Conservation (phyloP, 441 rosid genomes). For the Biscutella laevigata region DNA sequence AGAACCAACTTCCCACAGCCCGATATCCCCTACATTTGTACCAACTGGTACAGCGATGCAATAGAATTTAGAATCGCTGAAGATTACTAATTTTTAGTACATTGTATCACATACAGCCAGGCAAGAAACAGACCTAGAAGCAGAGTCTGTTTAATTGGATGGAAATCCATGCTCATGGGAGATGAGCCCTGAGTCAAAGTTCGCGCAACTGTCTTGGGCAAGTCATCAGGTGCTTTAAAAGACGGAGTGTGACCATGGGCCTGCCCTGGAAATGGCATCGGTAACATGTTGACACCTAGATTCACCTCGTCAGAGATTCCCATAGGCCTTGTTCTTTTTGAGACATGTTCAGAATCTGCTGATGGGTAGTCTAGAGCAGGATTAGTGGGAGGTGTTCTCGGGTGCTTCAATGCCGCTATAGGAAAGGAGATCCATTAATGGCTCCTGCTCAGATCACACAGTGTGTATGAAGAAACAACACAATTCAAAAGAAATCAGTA, state of each 20-base stretch:
- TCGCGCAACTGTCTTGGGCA: constrained; percentile 64
- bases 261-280: constrained; percentile 65
- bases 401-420: constrained; percentile 36
- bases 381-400: constrained; percentile 79
- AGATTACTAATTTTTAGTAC: constrained; percentile 16
- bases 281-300: constrained; percentile 74
- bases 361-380: constrained; percentile 70
- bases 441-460: too few species aligned
- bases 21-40: constrained; percentile 87
- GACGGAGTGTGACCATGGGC: constrained; percentile 56
- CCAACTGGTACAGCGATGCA: constrained; percentile 55
- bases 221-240: constrained; percentile 67
- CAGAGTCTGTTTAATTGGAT: constrained; percentile 71
- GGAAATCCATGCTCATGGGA: constrained; percentile 98
- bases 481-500: constrained; percentile 5
- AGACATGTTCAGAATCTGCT: constrained; percentile 81
- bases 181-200: constrained; percentile 78
- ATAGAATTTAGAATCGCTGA: background rate
- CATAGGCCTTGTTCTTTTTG: constrained; percentile 79
- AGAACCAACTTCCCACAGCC: constrained; percentile 88
- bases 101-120: constrained; percentile 1
- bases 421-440: too few species aligned
- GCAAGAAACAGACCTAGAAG: constrained; percentile 52
- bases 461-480: too few species aligned
- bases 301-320: constrained; percentile 87